phyloP scores from a whole-genome alignment of 164 flowering plant species.

The Euptelea pleiosperma region DNA sequence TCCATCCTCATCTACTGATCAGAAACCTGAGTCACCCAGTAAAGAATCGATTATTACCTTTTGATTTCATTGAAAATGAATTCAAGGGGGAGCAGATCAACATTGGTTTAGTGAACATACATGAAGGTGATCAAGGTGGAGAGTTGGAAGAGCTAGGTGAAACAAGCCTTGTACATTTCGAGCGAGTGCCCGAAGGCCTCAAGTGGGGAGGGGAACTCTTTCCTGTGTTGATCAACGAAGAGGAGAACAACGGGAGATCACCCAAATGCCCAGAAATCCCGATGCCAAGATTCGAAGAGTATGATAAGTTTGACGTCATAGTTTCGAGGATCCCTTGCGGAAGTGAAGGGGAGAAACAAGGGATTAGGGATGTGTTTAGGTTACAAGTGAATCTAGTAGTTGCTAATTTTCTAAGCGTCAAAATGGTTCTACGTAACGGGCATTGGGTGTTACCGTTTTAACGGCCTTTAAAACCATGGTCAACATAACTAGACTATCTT shows the following conservation, averaged over 20 bases:
- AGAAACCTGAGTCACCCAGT: background rate
- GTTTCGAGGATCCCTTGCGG: conserved; percentile 53
- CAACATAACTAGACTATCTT: no score
- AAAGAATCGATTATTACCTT: background rate
- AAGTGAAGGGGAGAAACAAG: conserved; percentile 7
- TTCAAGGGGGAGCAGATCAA: conserved; percentile 15
- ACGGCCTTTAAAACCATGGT: no score
- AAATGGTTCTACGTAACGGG: conserved; percentile 41
- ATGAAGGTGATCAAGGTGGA: conserved; percentile 8
- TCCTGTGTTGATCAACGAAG: conserved; percentile 68
- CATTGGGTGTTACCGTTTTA: no score
- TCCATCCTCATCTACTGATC: background rate
- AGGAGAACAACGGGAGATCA: conserved; percentile 7
- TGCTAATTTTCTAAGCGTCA: no score
- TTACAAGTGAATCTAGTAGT: conserved; percentile 61
- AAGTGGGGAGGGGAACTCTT: conserved; percentile 52
- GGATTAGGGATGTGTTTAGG: conserved; percentile 50
- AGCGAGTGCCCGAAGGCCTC: conserved; percentile 23
- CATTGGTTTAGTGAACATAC: conserved; percentile 32
- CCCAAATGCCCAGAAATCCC: conserved; percentile 62
- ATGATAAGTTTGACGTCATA: conserved; percentile 44
- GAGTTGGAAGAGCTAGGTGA: conserved; percentile 10
- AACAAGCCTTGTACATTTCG: conserved; percentile 29
- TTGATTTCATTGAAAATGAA: conserved; percentile 6
- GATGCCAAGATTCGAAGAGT: conserved; percentile 40